Evolutionary conservation across 148 eudicot species (phyloP).

Genomic region (Chenopodium suecicum): DNA sequence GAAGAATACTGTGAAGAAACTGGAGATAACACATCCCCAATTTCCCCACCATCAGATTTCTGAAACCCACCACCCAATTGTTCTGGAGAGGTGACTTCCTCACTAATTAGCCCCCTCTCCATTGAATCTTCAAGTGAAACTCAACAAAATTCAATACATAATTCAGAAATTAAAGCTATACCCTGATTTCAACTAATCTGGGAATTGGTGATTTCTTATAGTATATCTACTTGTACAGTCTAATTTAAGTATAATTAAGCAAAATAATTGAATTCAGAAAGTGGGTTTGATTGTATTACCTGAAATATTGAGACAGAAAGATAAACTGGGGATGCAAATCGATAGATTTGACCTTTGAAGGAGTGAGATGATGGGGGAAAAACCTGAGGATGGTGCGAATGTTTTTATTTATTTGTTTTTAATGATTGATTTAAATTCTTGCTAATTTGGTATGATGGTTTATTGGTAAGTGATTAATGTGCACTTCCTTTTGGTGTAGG

Average conservation of each 20-base stretch:
- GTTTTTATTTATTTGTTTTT: no score
- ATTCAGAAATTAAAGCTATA: not conserved
- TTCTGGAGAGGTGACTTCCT: slow-evolving; percentile 28
- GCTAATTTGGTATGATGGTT: no score
- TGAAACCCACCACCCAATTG: slow-evolving; percentile 29
- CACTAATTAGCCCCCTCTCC: slow-evolving; percentile 44
- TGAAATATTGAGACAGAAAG: slow-evolving; percentile 1
- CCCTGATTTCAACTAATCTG: not conserved
- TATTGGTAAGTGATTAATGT: no score
- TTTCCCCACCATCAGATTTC: slow-evolving; percentile 36
- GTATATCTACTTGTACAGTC: not conserved
- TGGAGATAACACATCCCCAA: slow-evolving; percentile 39
- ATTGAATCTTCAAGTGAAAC: slow-evolving; percentile 38
- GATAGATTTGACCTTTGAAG: not conserved
- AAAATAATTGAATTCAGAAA: not conserved
- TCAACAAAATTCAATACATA: slow-evolving; percentile 9
- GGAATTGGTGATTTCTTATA: not conserved
- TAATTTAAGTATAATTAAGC: not conserved
- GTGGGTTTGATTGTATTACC: slow-evolving; percentile 20
- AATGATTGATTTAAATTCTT: no score
- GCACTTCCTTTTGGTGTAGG: no score
- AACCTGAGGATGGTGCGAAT: no score
- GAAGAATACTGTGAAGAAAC: slow-evolving; percentile 70
- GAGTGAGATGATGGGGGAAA: not conserved
- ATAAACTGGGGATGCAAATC: slow-evolving; percentile 6